These are phyloP conservation scores for Arthrinium puccinioides DNA, from an alignment of 2,329 filamentous ascomycete genomes.

Conservation along the genomic window DNA sequence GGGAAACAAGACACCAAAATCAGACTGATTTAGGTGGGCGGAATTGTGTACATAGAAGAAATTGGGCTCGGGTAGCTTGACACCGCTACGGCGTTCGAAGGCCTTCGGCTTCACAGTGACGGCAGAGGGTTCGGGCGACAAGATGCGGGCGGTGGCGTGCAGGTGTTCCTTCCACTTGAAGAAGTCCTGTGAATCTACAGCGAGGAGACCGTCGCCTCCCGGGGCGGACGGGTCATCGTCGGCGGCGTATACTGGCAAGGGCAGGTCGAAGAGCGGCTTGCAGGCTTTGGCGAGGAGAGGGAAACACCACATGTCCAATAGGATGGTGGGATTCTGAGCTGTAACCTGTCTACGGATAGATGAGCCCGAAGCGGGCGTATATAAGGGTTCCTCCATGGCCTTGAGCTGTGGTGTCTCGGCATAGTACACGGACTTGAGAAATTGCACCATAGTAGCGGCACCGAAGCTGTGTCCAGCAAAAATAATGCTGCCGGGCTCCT, in stretches of 20 bases:
- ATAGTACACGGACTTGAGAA: slow-evolving; percentile 75
- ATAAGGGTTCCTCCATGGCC: slow-evolving; percentile 50
- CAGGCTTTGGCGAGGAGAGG: slow-evolving; percentile 59
- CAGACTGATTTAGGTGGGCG: slow-evolving; percentile 77
- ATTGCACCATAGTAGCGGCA: slow-evolving; percentile 64
- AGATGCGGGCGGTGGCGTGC: slow-evolving; percentile 56
- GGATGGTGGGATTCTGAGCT: slow-evolving; percentile 53
- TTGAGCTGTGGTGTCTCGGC: slow-evolving; percentile 37
- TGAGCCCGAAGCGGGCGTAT: slow-evolving; percentile 47
- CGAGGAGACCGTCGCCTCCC: slow-evolving; percentile 54
- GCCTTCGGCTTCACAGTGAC: slow-evolving; percentile 31
- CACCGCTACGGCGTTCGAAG: slow-evolving; percentile 35
- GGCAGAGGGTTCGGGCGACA: slow-evolving; percentile 49
- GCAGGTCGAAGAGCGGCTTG: slow-evolving; percentile 60
- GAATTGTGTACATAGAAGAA: slow-evolving; percentile 68
- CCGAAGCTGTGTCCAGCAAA: slow-evolving; percentile 81
- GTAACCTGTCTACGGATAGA: slow-evolving; percentile 60
- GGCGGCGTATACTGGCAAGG: slow-evolving; percentile 63
- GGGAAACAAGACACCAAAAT: slow-evolving; percentile 78
- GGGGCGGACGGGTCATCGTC: slow-evolving; percentile 29
- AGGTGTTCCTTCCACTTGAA: slow-evolving; percentile 72
- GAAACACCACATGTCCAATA: slow-evolving; percentile 78
- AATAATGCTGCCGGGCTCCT: slow-evolving; percentile 63
- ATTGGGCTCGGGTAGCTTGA: slow-evolving; percentile 44
- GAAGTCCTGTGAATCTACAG: slow-evolving; percentile 70